Evolutionary conservation across 2,329 filamentous ascomycete species (phyloP).

Genomic region (Zymoseptoria brevis): DNA sequence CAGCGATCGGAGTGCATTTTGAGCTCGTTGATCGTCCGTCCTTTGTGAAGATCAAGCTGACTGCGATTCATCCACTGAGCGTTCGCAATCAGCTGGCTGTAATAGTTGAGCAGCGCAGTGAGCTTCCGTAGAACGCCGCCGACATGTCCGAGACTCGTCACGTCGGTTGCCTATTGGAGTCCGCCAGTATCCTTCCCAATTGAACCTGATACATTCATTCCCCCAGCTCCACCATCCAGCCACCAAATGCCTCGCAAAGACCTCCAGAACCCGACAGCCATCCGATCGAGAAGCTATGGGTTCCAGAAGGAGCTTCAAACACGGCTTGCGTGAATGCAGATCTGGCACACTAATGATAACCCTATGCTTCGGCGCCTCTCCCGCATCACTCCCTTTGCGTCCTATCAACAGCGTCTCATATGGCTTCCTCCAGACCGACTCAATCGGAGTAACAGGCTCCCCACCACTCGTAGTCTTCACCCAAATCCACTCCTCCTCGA

Average conservation of each 20-base stretch:
- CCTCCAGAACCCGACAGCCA: slow-evolving; percentile 56
- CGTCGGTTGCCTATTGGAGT: too few species aligned
- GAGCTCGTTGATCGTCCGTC: too few species aligned
- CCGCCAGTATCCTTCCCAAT: slow-evolving; percentile 48
- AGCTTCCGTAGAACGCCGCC: too few species aligned
- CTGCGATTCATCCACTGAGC: too few species aligned
- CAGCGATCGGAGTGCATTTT: too few species aligned
- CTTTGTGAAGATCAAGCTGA: too few species aligned
- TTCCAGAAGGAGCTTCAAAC: slow-evolving; percentile 54
- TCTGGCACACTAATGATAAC: slow-evolving; percentile 66
- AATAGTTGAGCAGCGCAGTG: too few species aligned
- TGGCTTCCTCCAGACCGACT: slow-evolving; percentile 61
- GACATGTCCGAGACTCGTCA: too few species aligned
- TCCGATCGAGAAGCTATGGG: slow-evolving; percentile 40
- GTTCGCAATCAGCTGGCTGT: too few species aligned
- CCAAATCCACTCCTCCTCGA: slow-evolving; percentile 69
- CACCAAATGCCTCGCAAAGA: slow-evolving; percentile 68
- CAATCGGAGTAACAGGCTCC: slow-evolving; percentile 55
- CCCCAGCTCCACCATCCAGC: slow-evolving; percentile 75
- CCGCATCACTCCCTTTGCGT: slow-evolving; percentile 24
- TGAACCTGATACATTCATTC: slow-evolving; percentile 63
- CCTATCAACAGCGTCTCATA: slow-evolving; percentile 67
- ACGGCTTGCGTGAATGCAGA: slow-evolving; percentile 71
- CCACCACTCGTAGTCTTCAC: slow-evolving; percentile 61
- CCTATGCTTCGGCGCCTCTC: slow-evolving; percentile 35